A percentile compares a stretch with the other conserved stretches of the same genome.
phyloP scores from a whole-genome alignment of 2,329 filamentous ascomycete genomes.

The Colletotrichum eleusines region DNA sequence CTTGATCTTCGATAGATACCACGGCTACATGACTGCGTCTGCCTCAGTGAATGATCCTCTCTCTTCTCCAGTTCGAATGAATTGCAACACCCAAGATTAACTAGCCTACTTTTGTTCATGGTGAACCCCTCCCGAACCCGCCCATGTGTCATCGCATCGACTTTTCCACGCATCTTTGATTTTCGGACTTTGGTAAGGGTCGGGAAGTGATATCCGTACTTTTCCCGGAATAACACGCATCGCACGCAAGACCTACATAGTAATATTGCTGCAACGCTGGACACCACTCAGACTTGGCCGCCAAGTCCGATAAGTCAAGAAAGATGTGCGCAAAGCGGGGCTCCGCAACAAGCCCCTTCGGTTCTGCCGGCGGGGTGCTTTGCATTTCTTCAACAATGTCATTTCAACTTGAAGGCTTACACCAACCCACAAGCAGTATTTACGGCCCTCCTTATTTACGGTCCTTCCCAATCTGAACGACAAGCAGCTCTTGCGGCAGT shows the following conservation, averaged over 20 bases:
- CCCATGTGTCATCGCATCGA: background rate
- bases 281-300: background rate
- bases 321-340: background rate
- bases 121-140: background rate
- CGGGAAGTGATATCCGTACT: background rate
- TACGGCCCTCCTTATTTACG: no score
- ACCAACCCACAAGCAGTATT: background rate
- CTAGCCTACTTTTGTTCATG: background rate
- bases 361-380: background rate
- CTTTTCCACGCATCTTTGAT: background rate
- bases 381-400: background rate
- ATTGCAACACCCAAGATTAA: background rate
- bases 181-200: background rate
- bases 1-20: background rate
- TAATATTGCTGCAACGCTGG: background rate
- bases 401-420: conserved; percentile 11
- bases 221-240: background rate
- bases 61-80: background rate
- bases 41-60: background rate
- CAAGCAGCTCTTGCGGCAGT: conserved; percentile 1
- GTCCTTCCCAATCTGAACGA: background rate
- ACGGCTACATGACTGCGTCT: background rate
- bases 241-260: background rate
- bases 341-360: conserved; percentile 11
- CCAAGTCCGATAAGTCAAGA: no score